Base-by-base conservation (phyloP, 352 stramenopile genomes). In the Thraustotheca clavata region DNA sequence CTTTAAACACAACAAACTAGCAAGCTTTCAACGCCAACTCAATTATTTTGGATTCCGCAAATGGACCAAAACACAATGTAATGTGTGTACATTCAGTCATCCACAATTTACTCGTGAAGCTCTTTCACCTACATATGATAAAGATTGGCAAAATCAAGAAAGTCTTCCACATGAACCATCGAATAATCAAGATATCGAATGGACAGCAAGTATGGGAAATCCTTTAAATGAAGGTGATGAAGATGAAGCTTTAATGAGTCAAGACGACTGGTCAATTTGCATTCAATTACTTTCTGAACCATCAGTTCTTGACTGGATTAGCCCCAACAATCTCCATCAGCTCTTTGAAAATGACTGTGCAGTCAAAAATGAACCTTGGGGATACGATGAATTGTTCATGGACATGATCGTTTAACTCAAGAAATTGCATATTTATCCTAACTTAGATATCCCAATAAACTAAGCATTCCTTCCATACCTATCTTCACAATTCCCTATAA, bases 1-100 rank as follows among this genome's bases (percentile, higher is more conserved):
- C 76, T 98, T 98, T 69, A 97, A 97, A 69, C 91, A 98, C 73
- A 75, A 82, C 68, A 96, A 91, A 68, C 96, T 97, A 73, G 80
- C 91, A 11, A 96, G 87, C 40, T 91, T 97, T 54, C 86, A 95
- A 67, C 83, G 91, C 11, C 88, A 97, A 63, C 79, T 97, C 38
- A 96, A 95, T 73, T 96, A 97, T 73, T 97, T 97, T 73, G 80
- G 76, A 46, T 97, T 97, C 70, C 76, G 77, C 62, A 92, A 92
- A 71, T 89, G 80, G 80, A 89, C 80, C 67, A 89, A 89, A 71
- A 90, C 81, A 8, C 79, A 86, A 60, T 77, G 79, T 14, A 87
- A 74, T 54, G 76, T 90, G 41, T 88, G 77, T 69, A 90, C 79
- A 6, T 90, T 90, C 71, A 90, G 81, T 67, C 81, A 90, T 68